Percentiles rank a stretch among this genome's conserved stretches.
These are phyloP conservation scores for Phytopythium cucurbitacearum DNA, from an alignment of 352 stramenopile species.

Conservation along the genomic window DNA sequence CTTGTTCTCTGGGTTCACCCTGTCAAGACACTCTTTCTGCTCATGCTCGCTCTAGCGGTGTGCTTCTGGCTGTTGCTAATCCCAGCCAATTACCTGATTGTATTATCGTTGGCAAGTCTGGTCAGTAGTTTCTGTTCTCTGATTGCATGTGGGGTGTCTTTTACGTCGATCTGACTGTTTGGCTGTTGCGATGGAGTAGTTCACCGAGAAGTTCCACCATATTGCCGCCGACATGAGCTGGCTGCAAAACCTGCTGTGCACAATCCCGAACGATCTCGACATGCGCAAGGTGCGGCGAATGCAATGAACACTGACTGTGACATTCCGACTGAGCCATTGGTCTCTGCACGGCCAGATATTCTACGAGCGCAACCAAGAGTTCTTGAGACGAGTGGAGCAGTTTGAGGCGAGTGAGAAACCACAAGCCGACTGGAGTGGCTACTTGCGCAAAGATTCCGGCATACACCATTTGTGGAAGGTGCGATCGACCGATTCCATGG, in stretches of 20 bases:
- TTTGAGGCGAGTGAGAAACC: slow-evolving; percentile 24
- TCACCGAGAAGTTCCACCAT: slow-evolving; percentile 30
- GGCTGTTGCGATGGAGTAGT: slow-evolving; percentile 11
- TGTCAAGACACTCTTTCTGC: slow-evolving; percentile 21
- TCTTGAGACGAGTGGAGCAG: slow-evolving; percentile 22
- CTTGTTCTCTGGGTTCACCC: slow-evolving; percentile 35
- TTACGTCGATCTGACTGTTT: neutral
- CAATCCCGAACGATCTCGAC: slow-evolving; percentile 29
- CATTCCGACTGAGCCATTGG: neutral
- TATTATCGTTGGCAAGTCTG: slow-evolving; percentile 17
- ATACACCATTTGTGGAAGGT: slow-evolving; percentile 23
- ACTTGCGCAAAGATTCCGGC: slow-evolving; percentile 16
- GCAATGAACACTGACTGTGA: neutral
- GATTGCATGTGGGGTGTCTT: neutral
- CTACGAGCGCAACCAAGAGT: slow-evolving; percentile 21
- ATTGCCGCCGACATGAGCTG: slow-evolving; percentile 18
- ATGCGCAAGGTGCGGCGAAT: slow-evolving; percentile 14
- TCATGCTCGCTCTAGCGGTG: slow-evolving; percentile 5
- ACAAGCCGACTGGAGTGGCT: slow-evolving; percentile 25
- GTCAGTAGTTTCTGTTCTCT: slow-evolving; percentile 4
- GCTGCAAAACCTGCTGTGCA: slow-evolving; percentile 28
- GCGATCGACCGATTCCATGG: neutral
- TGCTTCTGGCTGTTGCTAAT: slow-evolving; percentile 16
- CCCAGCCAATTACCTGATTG: slow-evolving; percentile 18
- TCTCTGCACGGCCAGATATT: slow-evolving; percentile 21